Evolutionary conservation across 176 grass and related monocot genomes (phyloP), one percentile per base, ranked within the genome.

Genomic region (Eragrostis curvula): DNA sequence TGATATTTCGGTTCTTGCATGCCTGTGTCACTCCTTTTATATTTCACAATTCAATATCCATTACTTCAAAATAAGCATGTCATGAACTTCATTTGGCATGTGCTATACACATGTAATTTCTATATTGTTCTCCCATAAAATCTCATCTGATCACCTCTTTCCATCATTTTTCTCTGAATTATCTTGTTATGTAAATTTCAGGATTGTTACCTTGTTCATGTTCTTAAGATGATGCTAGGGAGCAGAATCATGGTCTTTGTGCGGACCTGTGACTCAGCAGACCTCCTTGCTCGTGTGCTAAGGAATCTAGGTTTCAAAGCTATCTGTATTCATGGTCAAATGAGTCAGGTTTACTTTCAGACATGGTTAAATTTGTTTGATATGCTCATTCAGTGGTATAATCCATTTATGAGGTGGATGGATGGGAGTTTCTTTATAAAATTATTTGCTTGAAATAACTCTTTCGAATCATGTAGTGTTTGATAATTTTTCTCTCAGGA

Each of bases 151-250:
- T 2, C 32, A 36, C 32, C 32, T 2, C 32, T 36, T 36, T 36
- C 32, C 32, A 73, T 27, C 2, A 36, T 4, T 36, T 36, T 36
- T 36, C 32, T 36, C 21, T 11, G 51, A 36, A 36, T 40, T 5
- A 51, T 32, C 3, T 52, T 72, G 41, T 64, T 59, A 42, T 78
- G 23, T 29, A 9, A 66, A 49, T 81, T 81, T 77, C 25, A 97
- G 95, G 95, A 97, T 89, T 92, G 92, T 12, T 97, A 97, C 83
- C 92, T 97, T 75, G 81, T 94, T 53, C 89, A 92, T 78, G 86
- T 91, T 87, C 71, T 97, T 83, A 92, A 79, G 64, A 88, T 91
- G 87, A 89, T 87, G 90, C 77, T 43, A 20, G 88, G 79, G 8
- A 92, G 87, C 68, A 92, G 85, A 70, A 71, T 87, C 51, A 94